Percentiles rank a stretch among this genome's conserved stretches.
phyloP scores from a whole-genome alignment of 495 filamentous ascomycete genomes.

The Neurospora sp. region DNA sequence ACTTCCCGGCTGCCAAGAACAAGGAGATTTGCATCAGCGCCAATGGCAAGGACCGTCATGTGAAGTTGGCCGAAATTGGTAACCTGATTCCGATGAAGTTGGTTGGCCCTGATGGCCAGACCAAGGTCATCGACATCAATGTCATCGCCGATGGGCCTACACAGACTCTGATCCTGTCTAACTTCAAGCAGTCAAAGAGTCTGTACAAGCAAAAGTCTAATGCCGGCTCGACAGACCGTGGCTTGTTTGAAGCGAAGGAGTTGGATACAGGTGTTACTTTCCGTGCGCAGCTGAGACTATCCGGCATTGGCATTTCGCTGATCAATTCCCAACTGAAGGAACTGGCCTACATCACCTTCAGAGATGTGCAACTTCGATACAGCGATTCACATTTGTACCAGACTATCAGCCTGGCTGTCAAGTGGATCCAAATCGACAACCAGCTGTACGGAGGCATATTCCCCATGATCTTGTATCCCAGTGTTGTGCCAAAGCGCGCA shows the following conservation, averaged over 20 bases:
- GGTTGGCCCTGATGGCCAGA: slow-evolving; percentile 45
- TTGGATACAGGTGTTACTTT: slow-evolving; percentile 78
- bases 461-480: slow-evolving; percentile 93
- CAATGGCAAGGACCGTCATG: slow-evolving; percentile 71
- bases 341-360: slow-evolving; percentile 85
- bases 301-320: slow-evolving; percentile 86
- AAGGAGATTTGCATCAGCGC: slow-evolving; percentile 80
- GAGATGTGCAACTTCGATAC: slow-evolving; percentile 85
- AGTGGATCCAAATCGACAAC: slow-evolving; percentile 99
- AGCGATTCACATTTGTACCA: slow-evolving; percentile 88
- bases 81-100: slow-evolving; percentile 83
- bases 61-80: slow-evolving; percentile 92
- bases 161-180: slow-evolving; percentile 87
- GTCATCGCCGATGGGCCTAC: slow-evolving; percentile 91
- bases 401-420: slow-evolving; percentile 77
- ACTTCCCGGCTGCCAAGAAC: slow-evolving; percentile 93
- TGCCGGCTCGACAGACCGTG: slow-evolving; percentile 37
- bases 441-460: slow-evolving; percentile 97
- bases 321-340: slow-evolving; percentile 89
- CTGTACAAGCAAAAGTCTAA: slow-evolving; percentile 81
- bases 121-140: slow-evolving; percentile 90
- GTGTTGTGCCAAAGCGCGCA: slow-evolving; percentile 95
- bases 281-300: slow-evolving; percentile 74
- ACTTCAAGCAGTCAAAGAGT: slow-evolving; percentile 88
- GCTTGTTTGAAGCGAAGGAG: slow-evolving; percentile 88